Evolutionary conservation across 495 filamentous ascomycete species (phyloP).

Genomic region (Daldinia caldariorum): DNA sequence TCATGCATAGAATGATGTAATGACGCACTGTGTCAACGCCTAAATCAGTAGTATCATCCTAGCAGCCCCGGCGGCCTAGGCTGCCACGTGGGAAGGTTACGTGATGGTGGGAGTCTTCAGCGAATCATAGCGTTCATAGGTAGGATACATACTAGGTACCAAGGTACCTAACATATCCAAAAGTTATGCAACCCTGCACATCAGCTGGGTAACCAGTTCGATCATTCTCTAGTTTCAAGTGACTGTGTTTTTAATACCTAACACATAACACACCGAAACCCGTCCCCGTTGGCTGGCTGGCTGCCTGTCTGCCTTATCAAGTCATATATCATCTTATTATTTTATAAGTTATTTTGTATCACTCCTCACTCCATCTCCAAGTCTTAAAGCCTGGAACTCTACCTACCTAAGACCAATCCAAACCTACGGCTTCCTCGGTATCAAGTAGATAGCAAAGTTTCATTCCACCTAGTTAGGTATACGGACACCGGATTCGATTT

Average conservation of each 20-base stretch:
- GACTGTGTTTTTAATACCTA: not conserved
- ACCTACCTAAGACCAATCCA: not conserved
- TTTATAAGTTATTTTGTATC: not conserved
- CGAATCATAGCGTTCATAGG: not conserved
- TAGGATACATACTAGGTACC: not conserved
- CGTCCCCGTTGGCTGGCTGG: too few relatives aligned
- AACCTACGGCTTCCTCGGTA: conserved; percentile 1
- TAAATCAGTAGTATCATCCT: not conserved
- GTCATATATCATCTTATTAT: not conserved
- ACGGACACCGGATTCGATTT: not conserved
- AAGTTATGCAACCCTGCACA: not conserved
- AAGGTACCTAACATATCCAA: not conserved
- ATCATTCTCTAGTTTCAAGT: not conserved
- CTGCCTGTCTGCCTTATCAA: not conserved
- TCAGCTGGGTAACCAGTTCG: conserved; percentile 1
- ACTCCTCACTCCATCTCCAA: not conserved
- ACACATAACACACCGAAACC: conserved; percentile 6
- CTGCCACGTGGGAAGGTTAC: conserved; percentile 31
- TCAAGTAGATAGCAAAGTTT: not conserved
- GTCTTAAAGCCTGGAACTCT: not conserved
- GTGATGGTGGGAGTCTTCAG: conserved; percentile 16
- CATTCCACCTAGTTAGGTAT: not conserved
- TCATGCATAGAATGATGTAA: too few relatives aligned
- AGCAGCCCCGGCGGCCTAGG: too few relatives aligned
- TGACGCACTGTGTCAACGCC: too few relatives aligned